phyloP scores from a whole-genome alignment of 164 flowering plant genomes.

The Magnolia sinica region DNA sequence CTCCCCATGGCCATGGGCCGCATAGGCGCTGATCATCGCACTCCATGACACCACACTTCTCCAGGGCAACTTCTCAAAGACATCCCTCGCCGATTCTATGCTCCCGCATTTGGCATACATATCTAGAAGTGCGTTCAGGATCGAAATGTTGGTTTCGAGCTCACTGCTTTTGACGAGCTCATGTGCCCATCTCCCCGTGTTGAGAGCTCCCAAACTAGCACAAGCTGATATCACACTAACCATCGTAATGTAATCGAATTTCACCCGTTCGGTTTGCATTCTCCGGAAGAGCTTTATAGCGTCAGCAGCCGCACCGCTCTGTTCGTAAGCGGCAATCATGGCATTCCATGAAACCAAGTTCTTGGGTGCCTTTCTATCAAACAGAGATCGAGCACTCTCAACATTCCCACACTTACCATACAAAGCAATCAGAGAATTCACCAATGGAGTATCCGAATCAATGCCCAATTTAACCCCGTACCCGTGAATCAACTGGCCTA shows the following conservation, averaged over 20 bases:
- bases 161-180: constrained; percentile 24
- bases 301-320: constrained; percentile 15
- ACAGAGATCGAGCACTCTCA: constrained; percentile 22
- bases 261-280: constrained; percentile 27
- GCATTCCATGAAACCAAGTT: constrained; percentile 37
- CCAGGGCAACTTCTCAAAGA: constrained; percentile 26
- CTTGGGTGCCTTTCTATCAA: constrained; percentile 24
- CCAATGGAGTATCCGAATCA: constrained; percentile 24
- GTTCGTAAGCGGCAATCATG: constrained; percentile 34
- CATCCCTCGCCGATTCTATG: constrained; percentile 26
- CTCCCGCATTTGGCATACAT: constrained; percentile 62
- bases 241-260: constrained; percentile 28
- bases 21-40: constrained; percentile 32
- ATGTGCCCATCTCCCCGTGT: constrained; percentile 30
- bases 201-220: constrained; percentile 30
- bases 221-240: constrained; percentile 41
- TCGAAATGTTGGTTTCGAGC: constrained; percentile 19
- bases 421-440: constrained; percentile 30
- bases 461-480: constrained; percentile 29
- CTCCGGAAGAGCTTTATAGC: constrained; percentile 33
- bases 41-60: constrained; percentile 33
- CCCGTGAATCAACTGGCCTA: constrained; percentile 37
- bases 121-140: constrained; percentile 49
- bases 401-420: constrained; percentile 33
- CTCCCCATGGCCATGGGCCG: constrained; percentile 23